Evolutionary conservation across 495 filamentous ascomycete genomes (phyloP), one percentile per base, ranked within the genome.

Genomic region (Penicillium fimorum): DNA sequence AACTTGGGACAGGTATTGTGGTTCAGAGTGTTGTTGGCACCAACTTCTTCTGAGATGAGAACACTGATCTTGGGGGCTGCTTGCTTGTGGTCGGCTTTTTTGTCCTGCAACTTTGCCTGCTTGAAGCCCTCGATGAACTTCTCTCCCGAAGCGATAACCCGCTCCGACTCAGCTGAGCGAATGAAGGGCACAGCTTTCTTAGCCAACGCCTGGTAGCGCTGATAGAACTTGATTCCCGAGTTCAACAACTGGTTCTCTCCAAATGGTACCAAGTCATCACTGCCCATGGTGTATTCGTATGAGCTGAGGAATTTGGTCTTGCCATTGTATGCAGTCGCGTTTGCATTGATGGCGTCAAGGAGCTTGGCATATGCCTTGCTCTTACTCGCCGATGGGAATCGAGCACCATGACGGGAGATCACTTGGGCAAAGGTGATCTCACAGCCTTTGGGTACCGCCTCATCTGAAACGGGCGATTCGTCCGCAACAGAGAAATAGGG

Each of bases 321-420:
- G n/a, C 76, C 76, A 6, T 71, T 70, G 65, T 87, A 90, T 2
- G 72, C 63, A 4, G 69, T 79, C 18, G 80, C 84, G 42, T 70
- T 76, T 11, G 64, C 57, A 24, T 92, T 83, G 60, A 96, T 86
- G 9, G 73, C 74, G 15, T 77, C 59, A 47, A 94, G 76, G 20
- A 84, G 73, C 25, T 64, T 60, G 27, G 66, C 70, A 69, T 92
- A 92, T 13, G 59, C 59, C 10, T 61, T 53, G 11, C 82, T 77
- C 74, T 91, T 92, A 37, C 70, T 69, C 4, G 66, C 57, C 0
- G 90, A 94, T 10, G 91, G 91, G 65, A 87, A 86, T 55, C 91
- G 80, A 13, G 89, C 89, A n/a, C 91, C 91, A 70, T 96, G 91
- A 13, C 91, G 82, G 9, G 88, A 88, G 51, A 96, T 79, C 15